These are phyloP conservation scores for Amanita subjunquillea DNA, from an alignment of 768 basidiomycete genomes.

Conservation along the genomic window DNA sequence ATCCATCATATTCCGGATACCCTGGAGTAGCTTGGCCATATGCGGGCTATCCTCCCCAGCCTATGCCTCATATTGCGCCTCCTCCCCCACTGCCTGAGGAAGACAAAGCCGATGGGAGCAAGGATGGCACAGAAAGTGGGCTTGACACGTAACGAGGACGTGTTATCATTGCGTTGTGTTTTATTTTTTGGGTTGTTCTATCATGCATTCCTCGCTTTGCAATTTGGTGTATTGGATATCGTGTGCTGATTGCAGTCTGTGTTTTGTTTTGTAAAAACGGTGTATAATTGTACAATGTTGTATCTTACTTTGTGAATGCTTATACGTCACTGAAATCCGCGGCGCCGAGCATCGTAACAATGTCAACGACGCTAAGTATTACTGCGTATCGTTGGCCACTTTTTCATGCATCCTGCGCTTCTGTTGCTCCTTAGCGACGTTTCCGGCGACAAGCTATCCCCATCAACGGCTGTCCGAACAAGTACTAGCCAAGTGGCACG, in stretches of 20 bases:
- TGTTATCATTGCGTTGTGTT: background rate
- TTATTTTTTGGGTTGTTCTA: background rate
- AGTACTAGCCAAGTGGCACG: background rate
- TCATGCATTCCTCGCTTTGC: background rate
- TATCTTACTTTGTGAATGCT: background rate
- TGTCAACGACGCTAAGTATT: too few relatives aligned
- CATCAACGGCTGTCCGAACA: background rate
- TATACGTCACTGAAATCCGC: background rate
- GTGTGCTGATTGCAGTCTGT: background rate
- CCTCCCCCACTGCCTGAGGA: slow-evolving; percentile 1
- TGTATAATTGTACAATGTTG: background rate
- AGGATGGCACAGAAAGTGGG: background rate
- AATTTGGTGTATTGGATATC: background rate
- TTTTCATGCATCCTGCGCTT: too few relatives aligned
- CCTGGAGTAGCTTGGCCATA: slow-evolving; percentile 2
- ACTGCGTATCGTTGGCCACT: too few relatives aligned
- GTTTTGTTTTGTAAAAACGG: background rate
- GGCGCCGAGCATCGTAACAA: too few relatives aligned
- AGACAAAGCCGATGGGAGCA: background rate
- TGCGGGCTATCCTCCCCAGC: background rate
- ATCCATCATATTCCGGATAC: slow-evolving; percentile 5
- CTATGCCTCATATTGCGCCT: slow-evolving; percentile 1
- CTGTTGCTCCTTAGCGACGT: background rate
- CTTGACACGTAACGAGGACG: background rate
- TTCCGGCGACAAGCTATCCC: background rate